Base-by-base conservation (phyloP, 2,329 filamentous ascomycete species). In the Paramyrothecium roridum region DNA sequence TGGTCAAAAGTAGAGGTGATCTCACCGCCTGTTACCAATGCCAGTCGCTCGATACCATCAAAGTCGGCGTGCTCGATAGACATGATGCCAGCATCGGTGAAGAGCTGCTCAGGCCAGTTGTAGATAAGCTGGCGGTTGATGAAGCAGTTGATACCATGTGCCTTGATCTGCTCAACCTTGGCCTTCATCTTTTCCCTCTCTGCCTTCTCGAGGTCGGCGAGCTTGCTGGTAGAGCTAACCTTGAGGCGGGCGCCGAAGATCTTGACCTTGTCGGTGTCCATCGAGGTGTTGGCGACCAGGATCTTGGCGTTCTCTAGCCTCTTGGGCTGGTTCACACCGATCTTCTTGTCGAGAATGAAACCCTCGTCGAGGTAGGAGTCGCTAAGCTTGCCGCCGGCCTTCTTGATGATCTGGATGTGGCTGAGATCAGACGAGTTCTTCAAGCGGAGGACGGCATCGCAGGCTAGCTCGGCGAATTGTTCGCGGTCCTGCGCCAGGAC, bases 201-300 rank as follows among this genome's bases (percentile, higher is more conserved):
- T 7, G 95, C 95, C 83, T 96, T 96, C 76, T 99, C 95, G 54
- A 99, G 81, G 68, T 99, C 95, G n/a, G 95, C 95, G 51, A 99
- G 84, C 81, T 98, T 97, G 72, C 91, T 91, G 3, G 95, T 99
- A 33, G 91, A 93, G 64, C 91, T 90, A 57, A 99, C 95, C 83
- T 98, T 98, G 67, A 99, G 91, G 57, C 93, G 86, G 17, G 95
- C 95, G 60, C 95, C 95, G 67, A 99, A 99, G 67, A 99, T 98
- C 84, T 99, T 99, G 79, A 99, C 91, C 82, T 99, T 99, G 78
- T 99, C 95, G 37, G 95, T 99, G 76, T 99, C 95, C 95, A 99
- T 99, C 13, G 93, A 90, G 11, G 95, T 99, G 78, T 99, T 99
- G 61, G 95, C 95, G 21, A 99, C 90, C 55, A 99, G 77, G 62